Evolutionary conservation across 2,329 filamentous ascomycete species (phyloP).

Genomic region (Fusarium scirpi): DNA sequence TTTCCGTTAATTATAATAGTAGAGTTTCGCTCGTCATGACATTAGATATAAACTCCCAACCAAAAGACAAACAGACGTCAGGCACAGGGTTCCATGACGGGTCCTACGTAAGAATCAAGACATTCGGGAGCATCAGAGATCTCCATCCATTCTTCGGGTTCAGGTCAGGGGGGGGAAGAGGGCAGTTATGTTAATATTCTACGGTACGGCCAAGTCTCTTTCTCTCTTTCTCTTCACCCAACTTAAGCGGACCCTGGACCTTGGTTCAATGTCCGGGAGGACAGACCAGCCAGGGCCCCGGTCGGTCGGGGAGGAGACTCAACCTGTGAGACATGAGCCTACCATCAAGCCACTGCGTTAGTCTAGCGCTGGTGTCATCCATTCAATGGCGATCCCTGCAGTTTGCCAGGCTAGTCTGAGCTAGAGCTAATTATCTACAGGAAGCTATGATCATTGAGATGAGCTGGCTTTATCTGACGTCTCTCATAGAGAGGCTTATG

Average conservation of each 20-base stretch:
- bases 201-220: constrained; percentile 4
- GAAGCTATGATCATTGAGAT: constrained; percentile 19
- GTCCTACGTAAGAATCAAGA: constrained; percentile 19
- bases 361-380: constrained; percentile 36
- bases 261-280: constrained; percentile 30
- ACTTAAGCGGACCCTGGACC: constrained; percentile 14
- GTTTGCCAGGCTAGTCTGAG: background rate
- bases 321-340: constrained; percentile 40
- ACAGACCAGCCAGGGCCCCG: constrained; percentile 19
- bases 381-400: constrained; percentile 37
- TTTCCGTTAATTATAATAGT: background rate
- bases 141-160: background rate
- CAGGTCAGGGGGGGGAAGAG: constrained; percentile 20
- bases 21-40: constrained; percentile 16
- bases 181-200: constrained; percentile 42
- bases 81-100: constrained; percentile 37
- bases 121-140: constrained; percentile 15
- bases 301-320: constrained; percentile 38
- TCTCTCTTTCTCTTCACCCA: background rate
- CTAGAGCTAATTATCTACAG: background rate
- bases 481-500: constrained; percentile 24
- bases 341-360: constrained; percentile 38
- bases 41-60: background rate
- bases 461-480: constrained; percentile 37
- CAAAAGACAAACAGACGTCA: constrained; percentile 20